phyloP scores from a whole-genome alignment of 2,329 filamentous ascomycete species.

The Teratosphaeria epicoccoides region DNA sequence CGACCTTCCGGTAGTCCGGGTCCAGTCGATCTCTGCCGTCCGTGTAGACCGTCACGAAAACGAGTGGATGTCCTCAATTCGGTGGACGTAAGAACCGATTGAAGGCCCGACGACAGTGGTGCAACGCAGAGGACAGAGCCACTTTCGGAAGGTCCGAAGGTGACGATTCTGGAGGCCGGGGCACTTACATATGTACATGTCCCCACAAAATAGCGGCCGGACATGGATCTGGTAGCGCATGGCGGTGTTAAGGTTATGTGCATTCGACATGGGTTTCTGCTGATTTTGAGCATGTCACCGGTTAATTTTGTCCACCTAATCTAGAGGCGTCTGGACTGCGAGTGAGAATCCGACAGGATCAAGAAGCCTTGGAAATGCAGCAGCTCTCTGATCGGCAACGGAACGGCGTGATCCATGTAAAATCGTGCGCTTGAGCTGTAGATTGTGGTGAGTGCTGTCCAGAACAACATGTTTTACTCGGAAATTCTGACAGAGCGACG shows the following conservation, averaged over 20 bases:
- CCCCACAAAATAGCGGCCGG: slow-evolving; percentile 10
- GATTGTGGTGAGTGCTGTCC: background rate
- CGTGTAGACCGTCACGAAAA: background rate
- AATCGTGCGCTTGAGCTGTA: too few relatives aligned
- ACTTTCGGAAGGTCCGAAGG: slow-evolving; percentile 7
- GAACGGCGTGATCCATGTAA: too few relatives aligned
- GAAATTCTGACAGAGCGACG: background rate
- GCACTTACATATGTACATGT: slow-evolving; percentile 10
- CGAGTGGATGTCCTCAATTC: background rate
- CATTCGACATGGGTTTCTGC: background rate
- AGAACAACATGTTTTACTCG: background rate
- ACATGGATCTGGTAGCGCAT: slow-evolving; percentile 8
- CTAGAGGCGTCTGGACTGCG: background rate
- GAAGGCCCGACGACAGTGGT: slow-evolving; percentile 2
- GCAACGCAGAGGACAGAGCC: slow-evolving; percentile 7
- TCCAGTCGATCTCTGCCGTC: background rate
- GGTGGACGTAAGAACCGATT: background rate
- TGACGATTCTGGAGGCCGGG: slow-evolving; percentile 13
- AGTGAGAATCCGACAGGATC: background rate
- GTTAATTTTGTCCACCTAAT: background rate
- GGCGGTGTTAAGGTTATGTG: slow-evolving; percentile 9
- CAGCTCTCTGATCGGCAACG: too few relatives aligned
- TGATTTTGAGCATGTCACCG: background rate
- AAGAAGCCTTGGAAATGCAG: too few relatives aligned
- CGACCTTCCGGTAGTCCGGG: background rate